Evolutionary conservation across 2,329 filamentous ascomycete species (phyloP).

Genomic region (Beauveria rudraprayagi): DNA sequence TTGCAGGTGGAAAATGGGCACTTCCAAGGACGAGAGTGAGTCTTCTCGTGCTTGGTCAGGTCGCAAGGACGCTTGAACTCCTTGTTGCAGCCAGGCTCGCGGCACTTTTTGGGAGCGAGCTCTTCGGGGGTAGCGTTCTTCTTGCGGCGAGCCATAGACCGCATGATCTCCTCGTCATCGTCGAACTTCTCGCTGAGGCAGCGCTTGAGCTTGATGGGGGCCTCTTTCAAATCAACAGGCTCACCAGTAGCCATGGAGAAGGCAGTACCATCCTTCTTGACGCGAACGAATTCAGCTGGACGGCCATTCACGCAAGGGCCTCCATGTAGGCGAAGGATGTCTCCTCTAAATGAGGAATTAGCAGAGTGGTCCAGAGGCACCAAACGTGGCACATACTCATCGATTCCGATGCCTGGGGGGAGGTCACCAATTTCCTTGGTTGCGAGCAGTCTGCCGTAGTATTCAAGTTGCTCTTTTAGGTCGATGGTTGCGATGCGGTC

Average conservation of each 20-base stretch:
- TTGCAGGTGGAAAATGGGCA: constrained; percentile 78
- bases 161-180: constrained; percentile 74
- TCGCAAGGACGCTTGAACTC: constrained; percentile 97
- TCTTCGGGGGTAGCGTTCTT: constrained; percentile 85
- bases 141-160: constrained; percentile 92
- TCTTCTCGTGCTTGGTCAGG: constrained; percentile 96
- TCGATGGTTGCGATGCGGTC: constrained; percentile 61
- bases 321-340: constrained; percentile 72
- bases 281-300: constrained; percentile 74
- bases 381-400: constrained; percentile 41
- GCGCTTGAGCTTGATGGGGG: constrained; percentile 51
- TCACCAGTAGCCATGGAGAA: constrained; percentile 69
- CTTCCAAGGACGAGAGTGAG: constrained; percentile 93
- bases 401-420: constrained; percentile 49
- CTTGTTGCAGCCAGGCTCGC: constrained; percentile 70
- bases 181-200: constrained; percentile 61
- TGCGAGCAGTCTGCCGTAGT: constrained; percentile 79
- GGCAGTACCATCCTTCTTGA: constrained; percentile 70
- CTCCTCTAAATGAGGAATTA: constrained; percentile 32
- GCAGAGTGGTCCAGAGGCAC: constrained; percentile 21
- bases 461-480: constrained; percentile 84
- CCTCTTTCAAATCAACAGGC: constrained; percentile 48
- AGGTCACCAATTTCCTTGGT: constrained; percentile 59
- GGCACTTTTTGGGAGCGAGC: constrained; percentile 70
- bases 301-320: constrained; percentile 75